These are phyloP conservation scores for Rhytidiadelphus loreus DNA, from an alignment of 225 moss, liverwort and hornwort species.

Conservation along the genomic window DNA sequence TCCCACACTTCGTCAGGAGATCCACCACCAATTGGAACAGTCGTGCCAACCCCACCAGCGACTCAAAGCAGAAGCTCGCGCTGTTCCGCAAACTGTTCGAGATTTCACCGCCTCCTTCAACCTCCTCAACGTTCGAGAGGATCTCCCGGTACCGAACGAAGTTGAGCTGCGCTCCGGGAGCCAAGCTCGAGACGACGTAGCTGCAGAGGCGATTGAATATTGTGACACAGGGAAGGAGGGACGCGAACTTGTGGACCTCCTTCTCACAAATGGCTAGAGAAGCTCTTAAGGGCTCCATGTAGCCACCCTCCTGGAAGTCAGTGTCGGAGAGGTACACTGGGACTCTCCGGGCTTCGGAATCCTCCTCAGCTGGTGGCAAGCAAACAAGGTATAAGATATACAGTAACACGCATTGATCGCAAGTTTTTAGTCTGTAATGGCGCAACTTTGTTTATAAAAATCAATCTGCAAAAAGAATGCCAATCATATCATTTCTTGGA, in stretches of 20 bases:
- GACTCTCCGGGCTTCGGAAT: not conserved
- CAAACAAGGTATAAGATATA: not conserved
- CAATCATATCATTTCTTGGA: not conserved
- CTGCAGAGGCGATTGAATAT: not conserved
- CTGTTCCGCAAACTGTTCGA: not conserved
- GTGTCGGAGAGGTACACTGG: not conserved
- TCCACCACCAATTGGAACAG: not conserved
- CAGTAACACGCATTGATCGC: not conserved
- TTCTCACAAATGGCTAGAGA: not conserved
- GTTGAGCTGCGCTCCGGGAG: not conserved
- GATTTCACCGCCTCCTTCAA: not conserved
- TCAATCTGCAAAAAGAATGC: not conserved
- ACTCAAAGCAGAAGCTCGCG: constrained; percentile 19
- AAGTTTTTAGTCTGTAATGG: not conserved
- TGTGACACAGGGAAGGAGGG: not conserved
- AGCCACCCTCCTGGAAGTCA: not conserved
- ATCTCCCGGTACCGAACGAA: not conserved
- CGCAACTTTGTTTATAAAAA: not conserved
- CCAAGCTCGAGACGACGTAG: not conserved
- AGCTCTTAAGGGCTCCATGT: not conserved
- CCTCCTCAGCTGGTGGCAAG: not conserved
- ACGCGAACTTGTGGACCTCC: not conserved
- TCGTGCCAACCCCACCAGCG: constrained; percentile 7
- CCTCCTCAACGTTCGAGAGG: not conserved
- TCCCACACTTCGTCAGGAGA: constrained; percentile 1